Evolutionary conservation across 768 basidiomycete genomes (phyloP), one percentile per base, ranked within the genome.

Genomic region (Hygrocybe coccinea): DNA sequence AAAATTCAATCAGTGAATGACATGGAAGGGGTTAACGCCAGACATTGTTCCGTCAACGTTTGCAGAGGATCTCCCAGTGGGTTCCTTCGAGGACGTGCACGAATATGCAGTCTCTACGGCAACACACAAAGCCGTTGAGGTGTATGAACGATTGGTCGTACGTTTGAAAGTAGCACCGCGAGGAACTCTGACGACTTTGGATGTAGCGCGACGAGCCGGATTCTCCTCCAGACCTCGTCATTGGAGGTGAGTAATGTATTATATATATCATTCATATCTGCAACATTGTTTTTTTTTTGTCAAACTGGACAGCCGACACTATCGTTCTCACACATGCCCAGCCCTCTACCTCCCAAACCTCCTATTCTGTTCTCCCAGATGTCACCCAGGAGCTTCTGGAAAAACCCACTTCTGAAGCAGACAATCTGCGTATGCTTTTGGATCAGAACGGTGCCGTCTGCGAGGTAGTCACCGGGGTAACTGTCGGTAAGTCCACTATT

Each of bases 391-490:
- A 92, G 50, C 75, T 98, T 6, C 74, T 98, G 1, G 97, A 99
- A 71, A 99, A 98, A 66, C 97, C 97, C 0, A 45, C 58, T 0
- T 80, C 80, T 8, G 88, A 89, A 63, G 83, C 74, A 25, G 95
- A 97, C 57, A 87, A 97, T 68, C 65, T 89, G 46, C 81, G 89
- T 21, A 95, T 93, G 90, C 76, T 99, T 53, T 72, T 87, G 46
- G 89, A 93, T 56, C 75, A 97, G 59, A 93, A 94, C 50, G 95
- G 93, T 6, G 77, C 80, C 48, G 80, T 85, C 0, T 95, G 94
- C 62, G 90, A 95, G 67, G 92, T 97, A 19, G 91, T 97, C 19
- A 97, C 95, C 0, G 95, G 94, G 8, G 83, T 97, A 15, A 79
- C 83, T 12, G 69, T 98, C 10, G 89, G 92, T 91, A 56, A 60